A percentile compares a stretch with the other conserved stretches of the same genome.
phyloP scores from a whole-genome alignment of 805 yeast species.

The Starmerella vaccinii region DNA sequence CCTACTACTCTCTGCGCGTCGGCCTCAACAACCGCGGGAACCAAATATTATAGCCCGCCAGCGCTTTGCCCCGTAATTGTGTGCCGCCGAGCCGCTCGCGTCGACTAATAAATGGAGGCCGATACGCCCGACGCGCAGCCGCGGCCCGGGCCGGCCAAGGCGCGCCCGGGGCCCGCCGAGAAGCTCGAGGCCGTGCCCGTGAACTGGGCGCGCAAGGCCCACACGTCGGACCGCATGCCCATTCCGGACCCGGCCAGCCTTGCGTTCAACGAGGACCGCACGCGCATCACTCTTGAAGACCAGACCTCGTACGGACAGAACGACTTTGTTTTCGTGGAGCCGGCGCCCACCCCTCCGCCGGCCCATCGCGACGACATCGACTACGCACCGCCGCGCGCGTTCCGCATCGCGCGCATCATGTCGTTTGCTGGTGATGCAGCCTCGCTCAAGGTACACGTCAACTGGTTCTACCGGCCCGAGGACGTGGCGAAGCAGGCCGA shows the following conservation, averaged over 20 bases:
- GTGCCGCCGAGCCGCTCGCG: no score
- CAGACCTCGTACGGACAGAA: conserved; percentile 4
- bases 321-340: conserved; percentile 17
- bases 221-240: conserved; percentile 25
- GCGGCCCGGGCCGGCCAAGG: neutral
- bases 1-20: no score
- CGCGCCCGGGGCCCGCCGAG: neutral
- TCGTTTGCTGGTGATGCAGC: conserved; percentile 41
- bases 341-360: neutral
- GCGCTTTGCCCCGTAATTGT: neutral
- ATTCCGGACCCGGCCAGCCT: conserved; percentile 4
- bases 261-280: neutral
- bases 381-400: conserved; percentile 84
- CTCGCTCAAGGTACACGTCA: conserved; percentile 34
- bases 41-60: no score
- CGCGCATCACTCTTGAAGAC: conserved; percentile 3
- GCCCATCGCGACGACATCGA: neutral
- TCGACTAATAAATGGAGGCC: neutral
- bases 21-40: no score
- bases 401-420: conserved; percentile 73
- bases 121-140: neutral
- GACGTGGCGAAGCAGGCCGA: conserved; percentile 59
- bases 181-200: conserved; percentile 15
- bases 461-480: conserved; percentile 85
- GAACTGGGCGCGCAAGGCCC: conserved; percentile 29